A percentile compares a stretch with the other conserved stretches of the same genome.
Conservation (phyloP, 2,329 filamentous ascomycete species). For the Penicillium sp. region DNA sequence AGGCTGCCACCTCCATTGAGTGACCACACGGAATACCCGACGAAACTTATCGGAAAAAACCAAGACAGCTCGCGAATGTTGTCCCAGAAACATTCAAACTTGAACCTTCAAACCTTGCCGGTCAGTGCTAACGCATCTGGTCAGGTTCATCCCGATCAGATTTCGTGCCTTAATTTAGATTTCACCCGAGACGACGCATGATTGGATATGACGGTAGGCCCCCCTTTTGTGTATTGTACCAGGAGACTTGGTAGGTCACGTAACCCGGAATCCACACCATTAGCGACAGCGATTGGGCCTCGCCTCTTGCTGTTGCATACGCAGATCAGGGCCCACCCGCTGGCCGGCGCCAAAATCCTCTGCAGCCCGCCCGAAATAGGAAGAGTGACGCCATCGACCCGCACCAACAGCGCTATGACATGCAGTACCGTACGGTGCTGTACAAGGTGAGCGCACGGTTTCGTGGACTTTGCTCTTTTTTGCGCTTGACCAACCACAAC, state of each 20-base stretch:
- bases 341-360: slow-evolving; percentile 17
- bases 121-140: slow-evolving; percentile 7
- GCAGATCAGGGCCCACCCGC: slow-evolving; percentile 25
- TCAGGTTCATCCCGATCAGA: slow-evolving; percentile 10
- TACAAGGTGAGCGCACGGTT: background rate
- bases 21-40: background rate
- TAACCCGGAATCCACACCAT: slow-evolving; percentile 6
- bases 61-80: background rate
- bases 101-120: background rate
- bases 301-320: slow-evolving; percentile 3
- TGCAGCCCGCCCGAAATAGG: slow-evolving; percentile 26
- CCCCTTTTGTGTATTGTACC: slow-evolving; percentile 1
- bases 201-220: background rate
- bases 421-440: slow-evolving; percentile 15
- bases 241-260: background rate
- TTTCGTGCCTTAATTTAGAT: slow-evolving; percentile 11
- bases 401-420: slow-evolving; percentile 19
- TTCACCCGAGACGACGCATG: background rate
- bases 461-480: slow-evolving; percentile 2
- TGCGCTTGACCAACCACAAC: background rate
- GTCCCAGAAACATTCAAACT: background rate
- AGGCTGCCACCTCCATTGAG: background rate
- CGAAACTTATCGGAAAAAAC: background rate
- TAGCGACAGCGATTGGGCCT: slow-evolving; percentile 1
- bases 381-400: slow-evolving; percentile 25